phyloP scores from a whole-genome alignment of 2,329 filamentous ascomycete species.

The Leptographium wingfieldii region DNA sequence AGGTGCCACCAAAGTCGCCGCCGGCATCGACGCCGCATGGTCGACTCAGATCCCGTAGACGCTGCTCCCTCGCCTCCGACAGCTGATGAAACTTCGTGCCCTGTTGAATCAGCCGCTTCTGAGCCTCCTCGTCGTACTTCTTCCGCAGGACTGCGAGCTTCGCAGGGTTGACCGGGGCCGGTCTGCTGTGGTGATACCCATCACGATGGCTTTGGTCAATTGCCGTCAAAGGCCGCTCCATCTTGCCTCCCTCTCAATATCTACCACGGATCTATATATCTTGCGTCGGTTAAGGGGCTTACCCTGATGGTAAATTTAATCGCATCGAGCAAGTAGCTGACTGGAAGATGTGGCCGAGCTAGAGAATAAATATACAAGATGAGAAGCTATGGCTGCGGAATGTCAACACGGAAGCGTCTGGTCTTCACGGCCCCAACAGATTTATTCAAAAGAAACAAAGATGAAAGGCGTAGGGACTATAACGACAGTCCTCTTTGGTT shows the following conservation, averaged over 20 bases:
- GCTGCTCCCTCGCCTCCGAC: constrained; percentile 11
- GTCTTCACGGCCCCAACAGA: too few species aligned
- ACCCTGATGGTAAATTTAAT: neutral
- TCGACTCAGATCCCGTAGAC: constrained; percentile 20
- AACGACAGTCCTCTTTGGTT: too few species aligned
- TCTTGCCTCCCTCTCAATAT: neutral
- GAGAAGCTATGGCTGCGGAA: too few species aligned
- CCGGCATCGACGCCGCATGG: constrained; percentile 24
- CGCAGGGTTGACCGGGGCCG: neutral
- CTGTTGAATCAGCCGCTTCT: constrained; percentile 21
- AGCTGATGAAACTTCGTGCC: constrained; percentile 21
- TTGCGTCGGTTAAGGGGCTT: too few species aligned
- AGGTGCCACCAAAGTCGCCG: constrained; percentile 35
- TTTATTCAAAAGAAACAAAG: neutral
- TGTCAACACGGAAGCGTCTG: too few species aligned
- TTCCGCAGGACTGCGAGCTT: constrained; percentile 12
- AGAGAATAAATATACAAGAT: neutral
- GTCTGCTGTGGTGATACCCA: neutral
- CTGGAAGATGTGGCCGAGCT: neutral
- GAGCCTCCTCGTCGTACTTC: constrained; percentile 22
- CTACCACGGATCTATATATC: neutral
- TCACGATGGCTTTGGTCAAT: neutral
- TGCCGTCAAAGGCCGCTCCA: too few species aligned
- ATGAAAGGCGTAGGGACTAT: neutral
- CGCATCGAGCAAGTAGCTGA: neutral